Base-by-base conservation (phyloP, 441 rosid species). In the Dalechampia spathulata region DNA sequence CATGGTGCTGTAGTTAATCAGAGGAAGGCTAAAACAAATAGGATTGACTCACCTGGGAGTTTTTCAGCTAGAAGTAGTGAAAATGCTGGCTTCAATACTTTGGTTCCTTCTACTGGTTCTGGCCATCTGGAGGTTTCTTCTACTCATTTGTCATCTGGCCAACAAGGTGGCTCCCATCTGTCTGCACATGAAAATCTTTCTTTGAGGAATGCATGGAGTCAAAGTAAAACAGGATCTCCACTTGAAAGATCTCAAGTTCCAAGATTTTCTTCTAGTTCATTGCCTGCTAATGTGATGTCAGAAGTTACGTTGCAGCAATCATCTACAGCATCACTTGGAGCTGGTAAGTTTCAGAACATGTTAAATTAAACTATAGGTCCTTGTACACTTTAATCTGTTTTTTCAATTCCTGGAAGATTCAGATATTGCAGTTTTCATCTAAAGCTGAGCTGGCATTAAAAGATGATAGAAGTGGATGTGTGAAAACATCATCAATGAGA, bases 1-100 rank as follows among this genome's bases (percentile, higher is more conserved):
- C 65, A 49, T 34, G 73, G 64, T 25, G 34, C 70, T 63, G 67
- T 69, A 14, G 72, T 60, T 57, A 72, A 77, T 64, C 68, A 69
- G 49, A 72, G 88, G 68, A 78, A 78, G 65, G 87, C 85, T 49
- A 90, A 87, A 74, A 52, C 76, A 66, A 78, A 67, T 75, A 87
- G 80, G 75, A 81, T 75, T 56, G 91, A 90, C 26, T 63, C 75
- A 23, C 53, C 81, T 1, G 82, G 88, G 44, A 63, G 65, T 62
- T 74, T 70, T 52, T 32, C 84, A 46, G 72, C 59, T 65, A 80
- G 62, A 67, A 71, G 74, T 60, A 66, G 69, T 61, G 87, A 73
- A 50, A 66, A 61, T 58, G 20, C 66, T 25, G 63, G 71, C 75
- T 78, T 72, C 49, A 67, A 55, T 63, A 49, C 62, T 53, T 61